Evolutionary conservation across 2,329 filamentous ascomycete genomes (phyloP).

Genomic region (Apiospora rasikravindrae): DNA sequence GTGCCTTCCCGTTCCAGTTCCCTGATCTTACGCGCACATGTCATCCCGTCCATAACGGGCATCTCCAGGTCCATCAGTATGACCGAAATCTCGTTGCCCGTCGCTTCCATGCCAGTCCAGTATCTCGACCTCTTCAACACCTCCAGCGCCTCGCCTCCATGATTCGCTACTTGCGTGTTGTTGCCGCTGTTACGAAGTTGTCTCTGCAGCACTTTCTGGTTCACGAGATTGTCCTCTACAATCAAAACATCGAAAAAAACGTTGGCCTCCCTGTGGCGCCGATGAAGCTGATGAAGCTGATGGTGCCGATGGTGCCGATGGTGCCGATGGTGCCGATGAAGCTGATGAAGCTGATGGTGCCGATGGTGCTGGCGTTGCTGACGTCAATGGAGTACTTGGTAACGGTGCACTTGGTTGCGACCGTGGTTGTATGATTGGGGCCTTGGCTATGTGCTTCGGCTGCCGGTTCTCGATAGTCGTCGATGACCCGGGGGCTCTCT

Average conservation of each 20-base stretch:
- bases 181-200: constrained; percentile 67
- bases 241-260: constrained; percentile 62
- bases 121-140: constrained; percentile 60
- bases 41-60: constrained; percentile 83
- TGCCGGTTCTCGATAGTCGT: constrained; percentile 39
- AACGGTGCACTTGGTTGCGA: constrained; percentile 19
- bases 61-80: constrained; percentile 85
- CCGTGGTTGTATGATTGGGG: constrained; percentile 16
- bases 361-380: not conserved
- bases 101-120: constrained; percentile 55
- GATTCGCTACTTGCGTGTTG: constrained; percentile 66
- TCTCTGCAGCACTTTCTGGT: constrained; percentile 67
- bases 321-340: too few relatives aligned
- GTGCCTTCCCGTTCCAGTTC: constrained; percentile 67
- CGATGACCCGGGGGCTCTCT: constrained; percentile 39
- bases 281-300: not conserved
- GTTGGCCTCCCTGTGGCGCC: constrained; percentile 35
- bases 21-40: constrained; percentile 72
- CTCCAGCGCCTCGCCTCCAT: constrained; percentile 67
- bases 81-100: constrained; percentile 63
- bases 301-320: not conserved
- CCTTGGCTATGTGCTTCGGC: constrained; percentile 28
- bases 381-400: not conserved
- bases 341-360: not conserved
- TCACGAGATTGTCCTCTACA: constrained; percentile 72